Conservation (phyloP, 768 basidiomycete species). For the Phylloporus scabripes region DNA sequence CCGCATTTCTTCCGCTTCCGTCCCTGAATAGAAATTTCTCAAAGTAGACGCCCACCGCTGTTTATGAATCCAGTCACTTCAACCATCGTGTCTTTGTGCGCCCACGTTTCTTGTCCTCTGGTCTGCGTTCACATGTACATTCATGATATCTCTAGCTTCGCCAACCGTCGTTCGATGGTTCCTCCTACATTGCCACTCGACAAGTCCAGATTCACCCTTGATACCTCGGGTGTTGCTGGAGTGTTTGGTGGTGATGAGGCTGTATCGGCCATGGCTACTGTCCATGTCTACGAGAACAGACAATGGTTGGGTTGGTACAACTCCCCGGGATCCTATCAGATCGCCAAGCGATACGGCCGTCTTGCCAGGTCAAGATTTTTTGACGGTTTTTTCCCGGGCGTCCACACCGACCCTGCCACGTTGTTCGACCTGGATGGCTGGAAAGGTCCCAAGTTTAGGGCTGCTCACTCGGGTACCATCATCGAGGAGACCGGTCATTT, state of each 20-base stretch:
- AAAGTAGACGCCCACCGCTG: neutral
- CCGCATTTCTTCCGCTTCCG: neutral
- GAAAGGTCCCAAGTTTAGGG: slow-evolving; percentile 31
- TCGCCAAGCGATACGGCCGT: slow-evolving; percentile 31
- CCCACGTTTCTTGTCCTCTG: neutral
- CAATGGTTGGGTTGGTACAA: slow-evolving; percentile 37
- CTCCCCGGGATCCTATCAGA: slow-evolving; percentile 32
- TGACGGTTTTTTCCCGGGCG: slow-evolving; percentile 32
- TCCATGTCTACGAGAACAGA: slow-evolving; percentile 31
- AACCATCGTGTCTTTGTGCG: slow-evolving; percentile 8
- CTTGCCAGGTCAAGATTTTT: slow-evolving; percentile 33
- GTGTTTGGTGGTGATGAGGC: slow-evolving; percentile 37
- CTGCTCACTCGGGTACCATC: slow-evolving; percentile 29
- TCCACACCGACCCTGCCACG: slow-evolving; percentile 28
- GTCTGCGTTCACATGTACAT: slow-evolving; percentile 20
- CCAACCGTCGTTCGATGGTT: slow-evolving; percentile 14
- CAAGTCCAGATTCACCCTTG: slow-evolving; percentile 22
- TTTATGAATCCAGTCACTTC: neutral
- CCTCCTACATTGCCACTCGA: slow-evolving; percentile 10
- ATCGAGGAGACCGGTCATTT: slow-evolving; percentile 30
- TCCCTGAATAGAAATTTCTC: slow-evolving; percentile 6
- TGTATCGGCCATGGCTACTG: slow-evolving; percentile 34
- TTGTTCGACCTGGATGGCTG: slow-evolving; percentile 29
- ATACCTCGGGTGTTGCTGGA: slow-evolving; percentile 33
- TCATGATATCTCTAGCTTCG: slow-evolving; percentile 11